Base-by-base conservation (phyloP, 306 rosid genomes). In the Vigna reflexopilosa region DNA sequence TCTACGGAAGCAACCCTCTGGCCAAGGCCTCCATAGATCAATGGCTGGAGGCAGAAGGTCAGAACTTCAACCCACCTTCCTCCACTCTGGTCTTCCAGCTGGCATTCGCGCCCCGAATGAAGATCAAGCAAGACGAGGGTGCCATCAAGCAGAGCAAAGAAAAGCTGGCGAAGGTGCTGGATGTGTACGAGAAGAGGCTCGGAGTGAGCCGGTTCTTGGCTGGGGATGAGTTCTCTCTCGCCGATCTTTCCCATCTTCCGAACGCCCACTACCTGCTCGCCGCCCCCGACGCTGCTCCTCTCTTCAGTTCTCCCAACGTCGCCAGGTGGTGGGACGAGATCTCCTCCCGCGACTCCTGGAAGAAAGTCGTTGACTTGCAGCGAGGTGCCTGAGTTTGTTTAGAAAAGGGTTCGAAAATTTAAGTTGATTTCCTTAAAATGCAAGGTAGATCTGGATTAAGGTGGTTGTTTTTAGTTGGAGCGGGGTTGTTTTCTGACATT, bases 201-300 rank as follows among this genome's bases (percentile, higher is more conserved):
- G 88, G 51, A 8, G 93, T 88, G 62, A 83, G 77, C 12, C 89
- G 71, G 24, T 91, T 85, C 90, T 76, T 93, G 87, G 94, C 93
- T 0, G 97, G 98, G 0, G 90, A 93, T 15, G 84, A 91, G 4
- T 93, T 93, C 83, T 86, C 97, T 12, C 86, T 93, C 36, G 96
- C 98, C 0, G 98, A 93, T 38, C 98, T 91, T 63, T 93, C 96
- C 0, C 98, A 93, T 81, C 86, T 93, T 86, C 98, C 98, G 9
- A 93, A 93, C 78, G 44, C 86, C 0, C 92, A 93, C 4, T 93
- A 88, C 76, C 54, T 91, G 84, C 49, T 86, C 19, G 49, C 75
- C 54, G 73, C 65, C 9, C 74, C 58, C 28, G 81, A 9, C 80
- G 83, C 68, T 0, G 81, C 75, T 55, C 22, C 69, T 1, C 81